Evolutionary conservation across 2,329 filamentous ascomycete genomes (phyloP).

Genomic region (Clonostachys solani): DNA sequence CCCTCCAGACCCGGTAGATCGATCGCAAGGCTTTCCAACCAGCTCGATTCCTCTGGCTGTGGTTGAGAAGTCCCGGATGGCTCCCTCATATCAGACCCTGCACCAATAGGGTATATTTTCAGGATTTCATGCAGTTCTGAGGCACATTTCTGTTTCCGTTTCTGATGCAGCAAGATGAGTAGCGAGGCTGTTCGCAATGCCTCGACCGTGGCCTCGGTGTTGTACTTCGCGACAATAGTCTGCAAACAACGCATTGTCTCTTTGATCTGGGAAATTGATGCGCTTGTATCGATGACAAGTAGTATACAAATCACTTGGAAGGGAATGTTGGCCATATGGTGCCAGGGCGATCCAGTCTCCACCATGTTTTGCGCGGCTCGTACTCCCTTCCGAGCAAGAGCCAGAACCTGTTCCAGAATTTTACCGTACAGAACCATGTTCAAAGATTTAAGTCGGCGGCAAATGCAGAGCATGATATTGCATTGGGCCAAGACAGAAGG

Average conservation of each 20-base stretch:
- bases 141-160: too few species aligned
- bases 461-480: slow-evolving; percentile 52
- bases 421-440: slow-evolving; percentile 36
- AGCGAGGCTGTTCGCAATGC: slow-evolving; percentile 49
- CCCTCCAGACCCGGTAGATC: too few species aligned
- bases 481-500: slow-evolving; percentile 44
- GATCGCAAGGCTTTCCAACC: too few species aligned
- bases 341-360: slow-evolving; percentile 44
- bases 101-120: too few species aligned
- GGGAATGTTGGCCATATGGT: slow-evolving; percentile 55
- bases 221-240: slow-evolving; percentile 33
- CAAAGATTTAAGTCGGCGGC: slow-evolving; percentile 45
- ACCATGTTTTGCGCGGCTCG: slow-evolving; percentile 41
- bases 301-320: slow-evolving; percentile 54
- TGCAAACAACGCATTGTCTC: slow-evolving; percentile 45
- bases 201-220: slow-evolving; percentile 43
- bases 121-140: too few species aligned
- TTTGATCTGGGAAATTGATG: slow-evolving; percentile 39
- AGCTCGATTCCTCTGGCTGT: too few species aligned
- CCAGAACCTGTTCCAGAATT: slow-evolving; percentile 40
- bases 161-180: slow-evolving; percentile 40
- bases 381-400: slow-evolving; percentile 37
- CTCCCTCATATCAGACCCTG: too few species aligned
- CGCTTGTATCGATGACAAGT: slow-evolving; percentile 47
- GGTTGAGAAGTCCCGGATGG: too few species aligned